Evolutionary conservation across 495 filamentous ascomycete species (phyloP), one percentile per base, ranked within the genome.

Genomic region (Podospora appendiculata): DNA sequence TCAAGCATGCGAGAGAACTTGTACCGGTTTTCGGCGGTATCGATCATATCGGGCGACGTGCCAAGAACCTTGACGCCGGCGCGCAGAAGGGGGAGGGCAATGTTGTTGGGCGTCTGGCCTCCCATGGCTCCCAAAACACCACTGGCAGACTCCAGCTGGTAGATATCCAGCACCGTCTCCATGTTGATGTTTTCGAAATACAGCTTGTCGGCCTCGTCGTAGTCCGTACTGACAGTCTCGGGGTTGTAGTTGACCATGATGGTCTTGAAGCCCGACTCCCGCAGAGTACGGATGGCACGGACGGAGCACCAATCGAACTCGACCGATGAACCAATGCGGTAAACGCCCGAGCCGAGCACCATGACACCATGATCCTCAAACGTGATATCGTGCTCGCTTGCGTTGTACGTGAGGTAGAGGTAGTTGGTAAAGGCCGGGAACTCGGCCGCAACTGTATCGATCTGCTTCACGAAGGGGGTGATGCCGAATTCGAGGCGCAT

Each of bases 251-350:
- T 98, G 33, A 97, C 88, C 93, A 98, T 98, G 66, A 98, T 87
- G 2, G 93, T 97, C 79, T 96, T 96, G 78, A 86, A 80, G 33
- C 88, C 87, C 59, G 85, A 79, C 55, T 91, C 85, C 36, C 93
- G 84, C 32, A 98, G 83, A 8, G 93, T 98, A 51, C 93, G 86
- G 52, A 98, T 92, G 6, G 92, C 89, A 48, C 92, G 79, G 35
- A 98, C 93, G n/a, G 93, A 95, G 66, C 93, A 98, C 93, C 93
- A 98, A 67, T 98, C 93, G 66, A 98, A 98, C 65, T 98, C 93
- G 48, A 98, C 93, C 0, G 91, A 96, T 1, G 91, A 96, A 44
- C 93, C 93, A 59, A 98, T 98, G 57, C 93, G 82, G 73, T 98
- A 98, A 17, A 98, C 93, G 66, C 93, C 93, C 13, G 93, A 97